A percentile compares a stretch with the other conserved stretches of the same genome.
phyloP scores from a whole-genome alignment of 345 rosid genomes.

The Orychophragmus violaceus region DNA sequence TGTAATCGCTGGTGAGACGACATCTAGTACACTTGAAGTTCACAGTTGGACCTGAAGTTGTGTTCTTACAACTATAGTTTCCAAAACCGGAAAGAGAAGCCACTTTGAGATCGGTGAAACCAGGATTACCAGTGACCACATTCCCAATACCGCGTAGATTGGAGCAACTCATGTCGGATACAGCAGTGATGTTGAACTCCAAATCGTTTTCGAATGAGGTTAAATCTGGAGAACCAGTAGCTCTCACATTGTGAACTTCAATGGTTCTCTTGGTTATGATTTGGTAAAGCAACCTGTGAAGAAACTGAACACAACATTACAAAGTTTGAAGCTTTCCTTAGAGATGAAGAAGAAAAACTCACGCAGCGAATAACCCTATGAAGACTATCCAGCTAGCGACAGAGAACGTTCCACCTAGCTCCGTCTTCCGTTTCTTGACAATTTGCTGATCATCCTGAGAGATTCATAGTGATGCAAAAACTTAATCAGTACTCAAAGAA shows the following conservation, averaged over 20 bases:
- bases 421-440: constrained; percentile 84
- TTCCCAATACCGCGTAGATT: constrained; percentile 63
- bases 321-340: neutral
- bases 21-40: constrained; percentile 65
- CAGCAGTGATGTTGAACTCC: constrained; percentile 74
- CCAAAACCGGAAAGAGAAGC: constrained; percentile 43
- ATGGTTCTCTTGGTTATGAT: constrained; percentile 71
- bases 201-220: constrained; percentile 63
- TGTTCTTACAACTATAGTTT: constrained; percentile 59
- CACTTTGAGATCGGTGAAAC: constrained; percentile 48
- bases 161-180: constrained; percentile 86
- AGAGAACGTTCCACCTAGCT: constrained; percentile 87
- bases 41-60: constrained; percentile 73
- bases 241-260: constrained; percentile 85
- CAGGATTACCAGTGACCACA: constrained; percentile 61
- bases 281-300: constrained; percentile 92
- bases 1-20: constrained; percentile 42
- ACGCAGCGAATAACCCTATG: constrained; percentile 87
- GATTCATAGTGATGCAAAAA: neutral
- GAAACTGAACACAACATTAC: constrained; percentile 27
- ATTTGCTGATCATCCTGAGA: constrained; percentile 81
- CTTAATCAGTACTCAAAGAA: neutral
- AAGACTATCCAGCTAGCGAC: constrained; percentile 97
- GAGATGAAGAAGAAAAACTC: constrained; percentile 40
- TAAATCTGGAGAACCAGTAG: constrained; percentile 70